These are phyloP conservation scores for Leccinum pachyderme DNA, from an alignment of 1,284 basidiomycete species.

Conservation along the genomic window DNA sequence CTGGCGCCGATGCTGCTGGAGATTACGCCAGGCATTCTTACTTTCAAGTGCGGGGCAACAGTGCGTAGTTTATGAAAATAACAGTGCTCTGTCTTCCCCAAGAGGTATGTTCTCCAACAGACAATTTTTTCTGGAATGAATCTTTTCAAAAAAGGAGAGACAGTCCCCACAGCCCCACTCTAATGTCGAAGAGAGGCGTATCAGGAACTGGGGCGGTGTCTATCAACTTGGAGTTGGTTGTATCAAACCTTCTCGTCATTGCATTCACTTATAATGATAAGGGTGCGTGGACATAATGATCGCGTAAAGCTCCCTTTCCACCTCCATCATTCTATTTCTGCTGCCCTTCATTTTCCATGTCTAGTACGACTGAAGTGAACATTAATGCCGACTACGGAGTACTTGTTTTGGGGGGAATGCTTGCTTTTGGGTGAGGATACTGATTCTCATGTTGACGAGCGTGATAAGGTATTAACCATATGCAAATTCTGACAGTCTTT, in stretches of 20 bases:
- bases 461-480: neutral
- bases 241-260: neutral
- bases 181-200: neutral
- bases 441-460: neutral
- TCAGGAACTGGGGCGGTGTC: neutral
- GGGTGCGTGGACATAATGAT: neutral
- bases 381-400: conserved; percentile 17
- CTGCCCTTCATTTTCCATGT: neutral
- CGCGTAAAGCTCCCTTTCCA: neutral
- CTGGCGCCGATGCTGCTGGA: neutral
- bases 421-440: conserved; percentile 21
- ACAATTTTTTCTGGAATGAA: neutral
- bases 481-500: conserved; percentile 14
- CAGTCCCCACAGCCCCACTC: neutral
- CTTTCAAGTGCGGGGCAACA: neutral
- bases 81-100: neutral
- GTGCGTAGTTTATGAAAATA: too few relatives aligned
- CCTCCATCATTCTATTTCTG: neutral
- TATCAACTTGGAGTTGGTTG: neutral
- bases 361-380: neutral
- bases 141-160: neutral
- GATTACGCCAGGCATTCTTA: neutral
- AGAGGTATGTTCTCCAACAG: neutral
- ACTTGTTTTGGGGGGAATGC: conserved; percentile 24
- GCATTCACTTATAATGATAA: conserved; percentile 8